phyloP scores from a whole-genome alignment of 768 basidiomycete species.

The Trametes cingulata region DNA sequence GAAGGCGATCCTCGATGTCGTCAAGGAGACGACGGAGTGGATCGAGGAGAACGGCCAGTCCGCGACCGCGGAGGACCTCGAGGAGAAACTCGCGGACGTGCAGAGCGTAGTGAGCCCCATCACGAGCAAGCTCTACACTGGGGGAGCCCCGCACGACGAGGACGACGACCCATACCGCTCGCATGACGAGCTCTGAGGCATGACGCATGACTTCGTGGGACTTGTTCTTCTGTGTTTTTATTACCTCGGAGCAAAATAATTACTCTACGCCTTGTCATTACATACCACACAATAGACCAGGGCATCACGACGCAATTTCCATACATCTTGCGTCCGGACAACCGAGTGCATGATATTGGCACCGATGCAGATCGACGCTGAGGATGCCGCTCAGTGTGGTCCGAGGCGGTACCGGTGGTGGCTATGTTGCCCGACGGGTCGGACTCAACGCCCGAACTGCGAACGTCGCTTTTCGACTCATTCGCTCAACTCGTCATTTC shows the following conservation, averaged over 20 bases:
- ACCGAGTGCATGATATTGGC: background rate
- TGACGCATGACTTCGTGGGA: background rate
- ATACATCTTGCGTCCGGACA: background rate
- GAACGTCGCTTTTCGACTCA: no score
- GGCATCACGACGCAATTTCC: constrained; percentile 17
- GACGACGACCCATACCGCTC: constrained; percentile 39
- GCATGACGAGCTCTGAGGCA: constrained; percentile 46
- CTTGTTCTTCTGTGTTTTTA: constrained; percentile 19
- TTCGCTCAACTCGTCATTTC: no score
- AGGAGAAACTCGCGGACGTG: constrained; percentile 81
- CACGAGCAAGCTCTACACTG: constrained; percentile 76
- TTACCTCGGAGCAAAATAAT: constrained; percentile 23
- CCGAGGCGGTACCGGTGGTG: no score
- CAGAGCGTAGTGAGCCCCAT: constrained; percentile 81
- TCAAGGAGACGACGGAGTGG: constrained; percentile 94
- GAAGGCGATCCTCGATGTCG: constrained; percentile 74
- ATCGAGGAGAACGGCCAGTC: constrained; percentile 79
- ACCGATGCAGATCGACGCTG: background rate
- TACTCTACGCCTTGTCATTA: constrained; percentile 20
- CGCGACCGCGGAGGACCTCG: constrained; percentile 84
- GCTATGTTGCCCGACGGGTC: background rate
- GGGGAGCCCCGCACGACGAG: constrained; percentile 35
- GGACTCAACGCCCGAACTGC: background rate
- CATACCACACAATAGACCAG: constrained; percentile 23
- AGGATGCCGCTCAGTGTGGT: no score